Evolutionary conservation across 306 rosid genomes (phyloP), one percentile per base, ranked within the genome.

Genomic region (Prunus mume): DNA sequence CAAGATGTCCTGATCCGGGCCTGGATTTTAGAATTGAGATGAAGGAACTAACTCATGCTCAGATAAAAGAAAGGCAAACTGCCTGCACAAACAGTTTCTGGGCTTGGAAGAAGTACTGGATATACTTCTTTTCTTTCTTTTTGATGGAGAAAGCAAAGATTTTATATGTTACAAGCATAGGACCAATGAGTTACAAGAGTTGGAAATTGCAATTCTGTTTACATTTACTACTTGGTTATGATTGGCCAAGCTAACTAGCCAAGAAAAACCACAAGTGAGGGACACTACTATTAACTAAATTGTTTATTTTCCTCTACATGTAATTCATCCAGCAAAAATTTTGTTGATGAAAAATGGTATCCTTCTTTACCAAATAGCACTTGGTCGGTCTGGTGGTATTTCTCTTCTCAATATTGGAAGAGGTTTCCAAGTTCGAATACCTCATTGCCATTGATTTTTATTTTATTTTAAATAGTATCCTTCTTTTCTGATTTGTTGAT

Each of bases 1-100:
- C 69, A 93, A 91, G 79, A 88, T 93, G 87, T 88, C 97, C 3
- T 84, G 74, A 80, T 72, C 34, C 43, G 2, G 57, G 72, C 9
- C 3, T 19, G 18, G 12, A 18, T 12, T 2, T 45, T n/a, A 41
- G 20, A 12, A 14, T 24, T 32, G 32, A 43, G 73, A 43, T 67
- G 13, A 67, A 27, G 73, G 52, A 76, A 76, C 12, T 27, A 45
- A 25, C 25, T 27, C 45, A 5, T 17, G 25, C 51, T 58, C 25
- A 10, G 68, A 71, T 34, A 17, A 0, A 32, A 9, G 18, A 20
- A 70, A 34, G 41, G 41, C 41, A 34, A 34, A 34, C 4, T 2
- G 43, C 68, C 43, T 9, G 68, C 65, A 52, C 25, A 17, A 24
- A 15, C 58, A 11, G 73, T 76, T 52, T 25, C 19, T 14, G 41